Evolutionary conservation across 768 basidiomycete genomes (phyloP).

Genomic region (Rhizopogon vulgaris): DNA sequence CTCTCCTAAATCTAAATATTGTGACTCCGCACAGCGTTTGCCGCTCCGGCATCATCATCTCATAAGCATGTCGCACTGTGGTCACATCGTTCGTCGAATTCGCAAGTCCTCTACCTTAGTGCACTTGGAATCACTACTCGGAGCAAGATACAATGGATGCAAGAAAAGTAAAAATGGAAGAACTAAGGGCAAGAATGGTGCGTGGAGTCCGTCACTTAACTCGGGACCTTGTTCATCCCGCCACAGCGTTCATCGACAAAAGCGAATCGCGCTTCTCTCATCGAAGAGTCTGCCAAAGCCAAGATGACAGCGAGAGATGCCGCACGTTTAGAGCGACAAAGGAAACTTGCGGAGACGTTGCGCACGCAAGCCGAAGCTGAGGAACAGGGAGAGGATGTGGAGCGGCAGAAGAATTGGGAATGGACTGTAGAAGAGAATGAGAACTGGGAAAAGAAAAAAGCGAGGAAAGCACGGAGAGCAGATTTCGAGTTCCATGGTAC

Average conservation of each 20-base stretch:
- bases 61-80: no score
- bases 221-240: no score
- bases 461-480: slow-evolving; percentile 74
- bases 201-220: no score
- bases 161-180: no score
- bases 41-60: no score
- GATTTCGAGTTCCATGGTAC: slow-evolving; percentile 90
- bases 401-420: slow-evolving; percentile 90
- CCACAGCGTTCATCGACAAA: slow-evolving; percentile 72
- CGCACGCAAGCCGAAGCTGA: slow-evolving; percentile 84
- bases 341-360: slow-evolving; percentile 83
- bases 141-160: slow-evolving; percentile 41
- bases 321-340: slow-evolving; percentile 81
- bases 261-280: slow-evolving; percentile 80
- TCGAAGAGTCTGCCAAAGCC: slow-evolving; percentile 77
- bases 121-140: no score
- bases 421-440: slow-evolving; percentile 96
- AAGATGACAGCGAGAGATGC: slow-evolving; percentile 76
- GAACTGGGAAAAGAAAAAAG: slow-evolving; percentile 88
- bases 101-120: no score
- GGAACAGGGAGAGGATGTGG: slow-evolving; percentile 87
- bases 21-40: no score
- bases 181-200: no score
- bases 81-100: no score
- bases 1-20: no score